Base-by-base conservation (phyloP, 2,329 filamentous ascomycete genomes). In the Pseudocercospora crystallina region DNA sequence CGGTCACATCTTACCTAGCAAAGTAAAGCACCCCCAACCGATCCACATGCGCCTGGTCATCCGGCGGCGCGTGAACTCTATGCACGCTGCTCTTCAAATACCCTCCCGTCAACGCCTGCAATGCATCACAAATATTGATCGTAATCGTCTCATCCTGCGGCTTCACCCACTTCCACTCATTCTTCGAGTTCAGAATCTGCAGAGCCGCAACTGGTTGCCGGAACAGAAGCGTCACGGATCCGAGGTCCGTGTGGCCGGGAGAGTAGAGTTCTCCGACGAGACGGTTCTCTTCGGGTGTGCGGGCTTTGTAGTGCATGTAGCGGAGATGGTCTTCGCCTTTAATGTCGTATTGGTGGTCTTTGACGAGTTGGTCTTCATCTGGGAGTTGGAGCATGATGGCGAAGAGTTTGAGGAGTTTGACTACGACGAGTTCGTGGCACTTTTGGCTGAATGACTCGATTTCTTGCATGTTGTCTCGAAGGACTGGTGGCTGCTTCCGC, bases 291-390 rank as follows among this genome's bases (percentile, higher is more conserved):
- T 58, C 53, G 2, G 52, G 48, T 2, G 55, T 49, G 14, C 64
- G 63, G 32, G 60, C 52, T 33, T 56, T 45, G 55, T 64, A 64
- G 34, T 58, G 57, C 60, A 62, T 61, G 43, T 62, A 62, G 10
- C 83, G 75, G n/a, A 84, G 71, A 50, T 84, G 81, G 17, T 81
- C 80, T 53, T 84, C 81, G 13, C 78, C 76, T 32, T 78, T 76
- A 11, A 74, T 70, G 2, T 82, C 76, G 64, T 83, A 86, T n/a
- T 71, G 71, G 61, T 85, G 83, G 12, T 79, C 68, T 15, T 73
- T 69, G 58, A 80, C 72, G 31, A 85, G 71, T 49, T 78, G 74
- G 2, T 82, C 74, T 61, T 84, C 80, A 32, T 81, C 76, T 0
- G 80, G 79, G 0, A 86, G 71, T 58, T 85, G 74, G 0, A 85